These are phyloP conservation scores for Fusarium sp. DNA, from an alignment of 2,329 filamentous ascomycete genomes.

Conservation along the genomic window DNA sequence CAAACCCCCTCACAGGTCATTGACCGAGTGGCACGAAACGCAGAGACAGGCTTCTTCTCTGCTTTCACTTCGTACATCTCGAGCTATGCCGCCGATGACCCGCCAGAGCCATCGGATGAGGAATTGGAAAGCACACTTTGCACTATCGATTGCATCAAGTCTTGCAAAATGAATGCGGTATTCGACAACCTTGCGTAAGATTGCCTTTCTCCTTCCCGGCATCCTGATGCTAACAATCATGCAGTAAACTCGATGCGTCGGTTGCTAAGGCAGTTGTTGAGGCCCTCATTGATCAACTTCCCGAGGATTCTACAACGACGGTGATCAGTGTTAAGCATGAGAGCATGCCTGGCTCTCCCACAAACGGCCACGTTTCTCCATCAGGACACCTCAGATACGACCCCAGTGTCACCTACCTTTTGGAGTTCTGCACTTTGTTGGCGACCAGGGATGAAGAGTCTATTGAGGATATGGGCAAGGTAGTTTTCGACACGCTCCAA, in stretches of 20 bases:
- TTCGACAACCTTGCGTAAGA: constrained; percentile 84
- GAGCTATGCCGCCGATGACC: constrained; percentile 98
- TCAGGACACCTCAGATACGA: constrained; percentile 75
- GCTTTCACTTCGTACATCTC: constrained; percentile 97
- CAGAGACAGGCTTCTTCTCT: constrained; percentile 89
- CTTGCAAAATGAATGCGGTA: constrained; percentile 85
- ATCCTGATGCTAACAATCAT: not conserved
- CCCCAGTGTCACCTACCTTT: constrained; percentile 86
- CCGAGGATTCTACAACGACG: constrained; percentile 80
- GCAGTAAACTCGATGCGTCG: constrained; percentile 53
- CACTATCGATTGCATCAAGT: constrained; percentile 92
- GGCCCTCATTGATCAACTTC: constrained; percentile 83
- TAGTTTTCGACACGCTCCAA: constrained; percentile 83
- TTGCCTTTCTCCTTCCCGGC: not conserved
- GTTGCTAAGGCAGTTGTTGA: constrained; percentile 62
- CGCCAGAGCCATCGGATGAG: constrained; percentile 95
- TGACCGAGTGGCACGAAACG: constrained; percentile 82
- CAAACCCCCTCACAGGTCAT: constrained; percentile 94
- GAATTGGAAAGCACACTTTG: constrained; percentile 96
- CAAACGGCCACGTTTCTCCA: constrained; percentile 59
- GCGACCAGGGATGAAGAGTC: constrained; percentile 81
- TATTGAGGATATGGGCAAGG: constrained; percentile 78
- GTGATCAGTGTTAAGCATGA: constrained; percentile 95
- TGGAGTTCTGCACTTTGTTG: constrained; percentile 89
- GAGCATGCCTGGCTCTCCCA: constrained; percentile 70